Evolutionary conservation across 805 yeast genomes (phyloP).

Genomic region (Candida incommunis): DNA sequence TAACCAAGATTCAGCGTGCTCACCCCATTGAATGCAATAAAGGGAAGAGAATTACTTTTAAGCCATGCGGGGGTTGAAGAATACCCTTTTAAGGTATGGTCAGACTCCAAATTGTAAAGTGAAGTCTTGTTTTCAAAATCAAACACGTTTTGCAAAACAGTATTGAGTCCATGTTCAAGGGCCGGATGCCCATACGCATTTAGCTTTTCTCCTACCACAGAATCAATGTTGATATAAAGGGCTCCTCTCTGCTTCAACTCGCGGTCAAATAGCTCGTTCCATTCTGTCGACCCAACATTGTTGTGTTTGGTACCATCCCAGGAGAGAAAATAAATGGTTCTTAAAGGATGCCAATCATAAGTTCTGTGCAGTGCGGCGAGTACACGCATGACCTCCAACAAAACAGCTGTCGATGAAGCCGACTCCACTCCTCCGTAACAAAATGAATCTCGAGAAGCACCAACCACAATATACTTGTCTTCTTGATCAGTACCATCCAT

Average conservation of each 20-base stretch:
- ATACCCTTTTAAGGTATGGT: slow-evolving; percentile 4
- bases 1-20: not conserved
- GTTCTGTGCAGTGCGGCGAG: slow-evolving; percentile 50
- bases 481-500: slow-evolving; percentile 70
- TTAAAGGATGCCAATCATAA: slow-evolving; percentile 67
- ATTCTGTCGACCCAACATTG: slow-evolving; percentile 71
- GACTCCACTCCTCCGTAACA: slow-evolving; percentile 63
- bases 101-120: slow-evolving; percentile 12
- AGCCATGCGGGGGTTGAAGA: not conserved
- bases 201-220: slow-evolving; percentile 38
- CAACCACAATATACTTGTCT: slow-evolving; percentile 59
- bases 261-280: slow-evolving; percentile 44
- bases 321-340: slow-evolving; percentile 70
- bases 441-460: slow-evolving; percentile 69
- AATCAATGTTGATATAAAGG: slow-evolving; percentile 62
- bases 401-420: slow-evolving; percentile 57
- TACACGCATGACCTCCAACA: slow-evolving; percentile 57
- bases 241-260: slow-evolving; percentile 46
- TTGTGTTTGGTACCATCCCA: slow-evolving; percentile 76
- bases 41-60: not conserved
- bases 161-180: slow-evolving; percentile 33
- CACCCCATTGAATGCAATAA: not conserved
- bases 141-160: slow-evolving; percentile 22
- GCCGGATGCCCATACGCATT: slow-evolving; percentile 49
- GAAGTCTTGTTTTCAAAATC: slow-evolving; percentile 13